These are phyloP conservation scores for Lepidium aucheri DNA, from an alignment of 345 rosid species.

Conservation along the genomic window DNA sequence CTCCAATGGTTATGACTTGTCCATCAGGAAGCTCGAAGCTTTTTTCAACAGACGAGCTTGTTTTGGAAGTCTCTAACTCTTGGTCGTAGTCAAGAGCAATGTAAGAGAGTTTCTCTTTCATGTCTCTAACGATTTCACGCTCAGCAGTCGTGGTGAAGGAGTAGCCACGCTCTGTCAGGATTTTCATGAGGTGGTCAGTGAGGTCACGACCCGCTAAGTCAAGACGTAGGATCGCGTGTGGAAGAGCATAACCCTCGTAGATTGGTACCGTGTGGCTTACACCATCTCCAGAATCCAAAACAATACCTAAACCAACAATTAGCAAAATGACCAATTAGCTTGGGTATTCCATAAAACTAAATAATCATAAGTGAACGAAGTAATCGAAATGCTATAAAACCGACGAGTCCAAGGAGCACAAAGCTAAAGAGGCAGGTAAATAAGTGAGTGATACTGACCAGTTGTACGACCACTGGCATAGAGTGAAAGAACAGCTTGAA, in stretches of 20 bases:
- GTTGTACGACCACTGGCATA: constrained; percentile 73
- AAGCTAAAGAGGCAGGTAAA: not conserved
- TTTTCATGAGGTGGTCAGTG: constrained; percentile 61
- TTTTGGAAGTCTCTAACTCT: constrained; percentile 52
- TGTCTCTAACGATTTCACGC: constrained; percentile 63
- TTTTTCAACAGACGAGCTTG: constrained; percentile 59
- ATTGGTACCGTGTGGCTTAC: constrained; percentile 73
- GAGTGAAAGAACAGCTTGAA: constrained; percentile 70
- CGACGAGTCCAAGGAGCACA: too few species aligned
- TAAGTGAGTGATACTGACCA: constrained; percentile 28
- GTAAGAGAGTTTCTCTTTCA: constrained; percentile 63
- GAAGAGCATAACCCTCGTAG: constrained; percentile 65
- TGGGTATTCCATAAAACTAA: not conserved
- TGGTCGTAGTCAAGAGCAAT: constrained; percentile 62
- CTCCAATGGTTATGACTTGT: constrained; percentile 61
- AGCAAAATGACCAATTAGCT: not conserved
- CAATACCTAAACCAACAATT: constrained; percentile 44
- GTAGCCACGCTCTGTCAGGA: constrained; percentile 69
- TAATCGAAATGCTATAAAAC: too few species aligned
- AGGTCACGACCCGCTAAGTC: constrained; percentile 69
- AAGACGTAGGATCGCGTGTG: constrained; percentile 65
- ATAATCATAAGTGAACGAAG: too few species aligned
- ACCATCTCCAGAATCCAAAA: constrained; percentile 64
- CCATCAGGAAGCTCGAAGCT: constrained; percentile 67
- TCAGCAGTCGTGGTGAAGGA: constrained; percentile 72